Evolutionary conservation across 2,329 filamentous ascomycete species (phyloP).

Genomic region (Aureobasidium sp.): DNA sequence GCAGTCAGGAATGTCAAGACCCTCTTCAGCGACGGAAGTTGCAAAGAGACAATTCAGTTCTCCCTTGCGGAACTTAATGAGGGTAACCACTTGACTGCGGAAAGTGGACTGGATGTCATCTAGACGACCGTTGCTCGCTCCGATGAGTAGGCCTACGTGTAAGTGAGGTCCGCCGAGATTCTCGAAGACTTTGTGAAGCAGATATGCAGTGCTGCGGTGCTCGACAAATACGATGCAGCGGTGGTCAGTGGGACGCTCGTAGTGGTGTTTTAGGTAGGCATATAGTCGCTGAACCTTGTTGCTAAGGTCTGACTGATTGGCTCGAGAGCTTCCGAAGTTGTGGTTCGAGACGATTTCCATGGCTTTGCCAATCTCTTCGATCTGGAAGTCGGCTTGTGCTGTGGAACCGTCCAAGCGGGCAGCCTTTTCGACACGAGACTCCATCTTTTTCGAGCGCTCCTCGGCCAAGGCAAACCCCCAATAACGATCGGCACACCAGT

Average conservation of each 20-base stretch:
- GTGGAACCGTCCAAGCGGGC: not conserved
- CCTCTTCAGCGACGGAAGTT: constrained; percentile 58
- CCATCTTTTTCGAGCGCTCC: constrained; percentile 51
- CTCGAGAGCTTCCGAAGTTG: not conserved
- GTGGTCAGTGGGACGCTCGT: constrained; percentile 46
- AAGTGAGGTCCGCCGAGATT: constrained; percentile 50
- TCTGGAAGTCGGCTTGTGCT: constrained; percentile 36
- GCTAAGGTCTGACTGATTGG: constrained; percentile 44
- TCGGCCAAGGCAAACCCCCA: constrained; percentile 65
- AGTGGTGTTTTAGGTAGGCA: constrained; percentile 53
- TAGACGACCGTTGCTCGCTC: constrained; percentile 33
- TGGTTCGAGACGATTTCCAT: constrained; percentile 26
- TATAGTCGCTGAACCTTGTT: constrained; percentile 62
- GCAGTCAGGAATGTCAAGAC: constrained; percentile 57
- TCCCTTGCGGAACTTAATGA: constrained; percentile 55
- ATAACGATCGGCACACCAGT: constrained; percentile 76
- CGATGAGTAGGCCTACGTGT: constrained; percentile 55
- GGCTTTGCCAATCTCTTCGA: constrained; percentile 51
- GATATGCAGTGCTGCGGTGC: constrained; percentile 64
- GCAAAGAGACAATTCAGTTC: constrained; percentile 55
- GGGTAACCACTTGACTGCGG: constrained; percentile 62
- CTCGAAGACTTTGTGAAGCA: constrained; percentile 61
- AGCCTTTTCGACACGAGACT: constrained; percentile 43
- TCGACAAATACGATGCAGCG: constrained; percentile 86
- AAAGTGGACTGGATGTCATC: constrained; percentile 56